Evolutionary conservation across 139 green algal genomes (phyloP).

Genomic region (Coelastrella sp.): DNA sequence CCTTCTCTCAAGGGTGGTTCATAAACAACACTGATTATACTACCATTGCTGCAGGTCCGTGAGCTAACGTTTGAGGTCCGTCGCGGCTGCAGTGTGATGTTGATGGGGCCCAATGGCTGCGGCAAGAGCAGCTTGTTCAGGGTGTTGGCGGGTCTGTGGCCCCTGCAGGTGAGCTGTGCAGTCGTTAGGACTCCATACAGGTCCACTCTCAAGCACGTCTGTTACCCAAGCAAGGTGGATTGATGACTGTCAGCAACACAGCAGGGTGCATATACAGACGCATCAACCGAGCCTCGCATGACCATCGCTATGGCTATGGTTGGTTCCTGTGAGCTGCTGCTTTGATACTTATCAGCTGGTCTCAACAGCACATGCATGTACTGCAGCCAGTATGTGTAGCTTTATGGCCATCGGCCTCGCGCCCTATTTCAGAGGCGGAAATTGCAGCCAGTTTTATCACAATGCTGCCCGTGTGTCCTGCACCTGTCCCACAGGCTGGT

Average conservation of each 20-base stretch:
- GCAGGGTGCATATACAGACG: background rate
- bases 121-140: conserved; percentile 85
- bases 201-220: too few species aligned
- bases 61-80: conserved; percentile 87
- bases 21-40: too few species aligned
- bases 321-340: background rate
- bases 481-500: conserved; percentile 38
- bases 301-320: too few species aligned
- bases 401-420: too few species aligned
- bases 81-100: conserved; percentile 76
- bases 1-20: too few species aligned
- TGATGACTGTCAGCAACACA: background rate
- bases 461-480: background rate
- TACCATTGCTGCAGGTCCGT: conserved; percentile 73
- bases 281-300: too few species aligned
- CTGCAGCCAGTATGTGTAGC: too few species aligned
- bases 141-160: conserved; percentile 92
- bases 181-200: too few species aligned
- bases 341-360: background rate
- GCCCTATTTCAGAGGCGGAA: background rate
- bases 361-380: too few species aligned
- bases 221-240: background rate
- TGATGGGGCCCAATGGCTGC: conserved; percentile 94
- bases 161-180: conserved; percentile 72
- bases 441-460: background rate